Evolutionary conservation across 2,329 filamentous ascomycete genomes (phyloP), one percentile per base, ranked within the genome.

Genomic region (Monilinia aucupariae): DNA sequence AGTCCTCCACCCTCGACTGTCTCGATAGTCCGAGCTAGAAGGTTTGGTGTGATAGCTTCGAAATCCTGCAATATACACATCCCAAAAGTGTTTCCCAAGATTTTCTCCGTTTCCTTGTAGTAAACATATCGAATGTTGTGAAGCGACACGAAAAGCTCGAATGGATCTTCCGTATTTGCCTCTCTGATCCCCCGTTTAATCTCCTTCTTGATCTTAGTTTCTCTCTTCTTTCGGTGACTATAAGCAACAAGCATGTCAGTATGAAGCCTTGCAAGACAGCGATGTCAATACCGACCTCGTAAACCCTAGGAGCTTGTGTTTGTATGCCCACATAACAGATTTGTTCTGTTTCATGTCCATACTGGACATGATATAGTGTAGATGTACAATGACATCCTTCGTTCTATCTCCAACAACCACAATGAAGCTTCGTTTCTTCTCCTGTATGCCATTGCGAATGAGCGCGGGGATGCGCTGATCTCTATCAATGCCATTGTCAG

Each of bases 101-200:
- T 97, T 81, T 97, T 97, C 73, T 99, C 94, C 34, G 94, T 97
- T 79, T 99, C 94, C 78, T 99, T 99, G 81, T 99, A 99, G 82
- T 96, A 99, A 64, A 94, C 91, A 83, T 99, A 99, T 76, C 94
- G 90, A 75, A 99, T 96, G 76, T 97, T 92, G 79, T 97, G 90
- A 63, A 96, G 86, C 64, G 92, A 94, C 71, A 97, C 89, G 78
- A 97, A 99, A 61, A 97, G 85, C 78, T 99, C 94, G 79, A 99
- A 99, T 0, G 94, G 90, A 74, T 99, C 94, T 74, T 96, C 91
- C 61, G 86, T 84, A 76, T 99, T 96, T 66, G 90, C 85, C 76
- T 99, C 94, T 73, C 96, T 86, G 69, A 92, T 91, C 51, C 94
- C 94, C 71, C 92, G 85, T 80, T 96, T 97, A 76, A 99, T 91